Base-by-base conservation (phyloP, 2,329 filamentous ascomycete genomes). In the Verticillium nubilum region DNA sequence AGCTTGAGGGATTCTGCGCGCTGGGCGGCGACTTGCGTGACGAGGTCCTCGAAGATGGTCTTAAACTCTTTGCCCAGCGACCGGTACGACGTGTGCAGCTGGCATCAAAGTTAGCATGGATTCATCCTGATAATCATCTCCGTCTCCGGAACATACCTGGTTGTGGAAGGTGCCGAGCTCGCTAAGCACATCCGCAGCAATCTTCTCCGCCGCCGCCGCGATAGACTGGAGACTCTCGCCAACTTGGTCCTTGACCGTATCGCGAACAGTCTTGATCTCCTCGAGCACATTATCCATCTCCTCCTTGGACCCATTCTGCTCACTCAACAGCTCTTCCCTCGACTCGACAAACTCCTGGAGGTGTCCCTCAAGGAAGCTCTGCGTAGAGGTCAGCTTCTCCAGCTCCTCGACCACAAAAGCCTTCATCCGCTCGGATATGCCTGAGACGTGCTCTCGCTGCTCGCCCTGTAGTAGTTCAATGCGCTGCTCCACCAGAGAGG, bases 211-310 rank as follows among this genome's bases (percentile, higher is more conserved):
- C 10, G 93, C 92, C 12, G 83, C 83, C 2, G 92, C 92, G 25
- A 98, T 86, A 27, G 91, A 87, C 67, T 91, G 88, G 52, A 98
- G 79, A 9, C 93, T 94, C 68, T 92, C 87, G 2, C 91, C 91
- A 54, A 98, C 91, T 62, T 89, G 89, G 55, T 84, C 80, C 78
- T 97, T 97, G 57, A 98, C 91, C 58, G 91, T 88, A 71, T 97
- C 90, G 25, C 94, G 86, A 26, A 98, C 81, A n/a, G 85, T 86
- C 70, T 93, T 93, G 71, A 98, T 97, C 70, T 96, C 94, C 67
- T 95, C 91, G 10, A 99, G 80, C 1, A 97, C 88, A n/a, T 85
- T 80, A 67, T 97, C 93, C 90, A 97, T 92, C 59, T 93, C 89
- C 54, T 93, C 86, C 67, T 89, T 91, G 2, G 92, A 89, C 62